phyloP scores from a whole-genome alignment of 2,329 filamentous ascomycete species.

The Neonectria magnoliae region DNA sequence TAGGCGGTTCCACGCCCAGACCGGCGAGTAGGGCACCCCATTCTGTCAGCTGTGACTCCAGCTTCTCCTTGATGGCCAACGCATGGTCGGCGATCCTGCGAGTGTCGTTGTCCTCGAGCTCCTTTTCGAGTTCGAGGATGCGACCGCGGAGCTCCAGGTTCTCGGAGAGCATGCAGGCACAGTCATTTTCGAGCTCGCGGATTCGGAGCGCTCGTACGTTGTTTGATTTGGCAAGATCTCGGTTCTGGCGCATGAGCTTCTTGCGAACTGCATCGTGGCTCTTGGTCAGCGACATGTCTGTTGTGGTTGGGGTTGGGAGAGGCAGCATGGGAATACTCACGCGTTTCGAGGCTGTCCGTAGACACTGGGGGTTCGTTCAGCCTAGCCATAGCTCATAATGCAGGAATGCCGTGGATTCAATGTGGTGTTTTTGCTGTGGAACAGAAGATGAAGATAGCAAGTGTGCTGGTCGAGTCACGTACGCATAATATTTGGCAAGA shows the following conservation, averaged over 20 bases:
- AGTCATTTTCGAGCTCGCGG: slow-evolving; percentile 79
- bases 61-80: slow-evolving; percentile 72
- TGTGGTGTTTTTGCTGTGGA: slow-evolving; percentile 26
- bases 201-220: slow-evolving; percentile 81
- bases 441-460: slow-evolving; percentile 24
- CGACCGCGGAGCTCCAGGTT: slow-evolving; percentile 79
- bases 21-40: slow-evolving; percentile 73
- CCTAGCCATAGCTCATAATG: slow-evolving; percentile 74
- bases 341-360: slow-evolving; percentile 75
- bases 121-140: slow-evolving; percentile 74
- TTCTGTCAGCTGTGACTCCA: slow-evolving; percentile 78
- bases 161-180: slow-evolving; percentile 78
- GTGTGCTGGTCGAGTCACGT: slow-evolving; percentile 30
- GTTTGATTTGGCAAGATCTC: slow-evolving; percentile 83
- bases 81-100: slow-evolving; percentile 73
- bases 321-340: slow-evolving; percentile 59
- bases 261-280: slow-evolving; percentile 69
- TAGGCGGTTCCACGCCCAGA: slow-evolving; percentile 69
- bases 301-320: slow-evolving; percentile 9
- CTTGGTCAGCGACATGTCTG: slow-evolving; percentile 29
- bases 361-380: slow-evolving; percentile 79
- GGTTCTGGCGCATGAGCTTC: slow-evolving; percentile 83
- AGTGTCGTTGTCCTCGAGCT: slow-evolving; percentile 69
- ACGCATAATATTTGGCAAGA: slow-evolving; percentile 35
- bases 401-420: slow-evolving; percentile 18